Evolutionary conservation across 2,329 filamentous ascomycete species (phyloP), one percentile per base, ranked within the genome.

Genomic region (Dothistroma pini): DNA sequence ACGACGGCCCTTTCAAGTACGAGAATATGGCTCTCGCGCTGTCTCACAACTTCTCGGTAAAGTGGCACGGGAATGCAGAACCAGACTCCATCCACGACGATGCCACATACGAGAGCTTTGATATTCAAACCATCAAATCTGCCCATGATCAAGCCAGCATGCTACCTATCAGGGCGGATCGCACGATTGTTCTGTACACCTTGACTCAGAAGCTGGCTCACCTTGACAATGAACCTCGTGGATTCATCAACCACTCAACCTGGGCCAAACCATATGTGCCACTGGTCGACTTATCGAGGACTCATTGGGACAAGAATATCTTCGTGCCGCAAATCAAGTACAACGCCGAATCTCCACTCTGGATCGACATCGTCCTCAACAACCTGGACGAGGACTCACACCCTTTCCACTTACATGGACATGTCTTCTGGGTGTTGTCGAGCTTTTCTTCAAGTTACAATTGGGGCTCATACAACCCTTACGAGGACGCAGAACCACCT

Each of bases 381-480:
- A 83, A 83, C 58, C 70, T 81, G 16, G 80, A 83, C 59, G 80
- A 82, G 47, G 78, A 77, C 7, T 71, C 74, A 0, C 81, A 83
- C 65, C 80, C 81, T 0, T 82, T 82, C 60, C 81, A 83, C 65
- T 61, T 83, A 48, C 65, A 75, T 51, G 68, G 74, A 49, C 58
- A 73, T 52, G 62, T 66, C 35, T 72, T 73, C 59, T 70, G 69
- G 54, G 66, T 74, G 10, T 44, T 73, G 9, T 62, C 63, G 11
- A 68, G 57, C 31, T 65, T 69, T 60, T 57, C 63, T 19, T 57
- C 66, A 44, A 31, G 62, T 21, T 57, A 54, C 61, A 67, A 69
- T 55, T 69, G 66, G 68, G 68, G 68, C 9, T 60, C 61, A 7
- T 71, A 66, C 59, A 66, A 70, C 59, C 63, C 64, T 38, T 64